These are phyloP conservation scores for Rosa multiflora DNA, from an alignment of 306 rosid species.

Conservation along the genomic window DNA sequence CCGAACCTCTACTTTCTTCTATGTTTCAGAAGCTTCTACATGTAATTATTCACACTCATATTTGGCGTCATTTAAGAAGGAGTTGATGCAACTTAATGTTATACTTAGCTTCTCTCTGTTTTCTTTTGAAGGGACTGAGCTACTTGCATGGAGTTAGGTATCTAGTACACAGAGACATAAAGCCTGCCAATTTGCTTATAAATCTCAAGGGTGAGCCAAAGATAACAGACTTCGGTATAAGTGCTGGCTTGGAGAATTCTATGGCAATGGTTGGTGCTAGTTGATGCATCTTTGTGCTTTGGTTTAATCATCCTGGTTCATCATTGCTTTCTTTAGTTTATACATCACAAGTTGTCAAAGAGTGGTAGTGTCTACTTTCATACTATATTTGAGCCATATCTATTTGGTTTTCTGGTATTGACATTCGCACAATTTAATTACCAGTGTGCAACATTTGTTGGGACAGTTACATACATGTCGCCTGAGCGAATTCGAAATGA, in stretches of 20 bases:
- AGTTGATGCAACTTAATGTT: neutral
- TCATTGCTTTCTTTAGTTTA: neutral
- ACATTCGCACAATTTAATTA: slow-evolving; percentile 16
- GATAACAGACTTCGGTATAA: slow-evolving; percentile 94
- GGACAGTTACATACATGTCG: slow-evolving; percentile 97
- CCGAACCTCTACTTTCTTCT: slow-evolving; percentile 78
- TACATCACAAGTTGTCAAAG: neutral
- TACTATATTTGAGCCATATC: neutral
- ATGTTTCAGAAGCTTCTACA: slow-evolving; percentile 90
- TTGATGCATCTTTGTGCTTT: slow-evolving; percentile 1
- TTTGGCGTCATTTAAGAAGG: neutral
- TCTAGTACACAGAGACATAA: slow-evolving; percentile 95
- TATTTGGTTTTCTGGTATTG: neutral
- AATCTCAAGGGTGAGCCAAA: slow-evolving; percentile 97
- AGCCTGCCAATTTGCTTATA: slow-evolving; percentile 90
- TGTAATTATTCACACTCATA: slow-evolving; percentile 30
- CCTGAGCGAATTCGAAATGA: slow-evolving; percentile 95
- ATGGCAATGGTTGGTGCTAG: slow-evolving; percentile 82
- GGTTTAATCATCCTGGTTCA: neutral
- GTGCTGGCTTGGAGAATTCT: slow-evolving; percentile 97
- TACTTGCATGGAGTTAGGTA: slow-evolving; percentile 90
- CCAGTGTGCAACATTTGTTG: slow-evolving; percentile 97
- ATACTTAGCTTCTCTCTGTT: slow-evolving; percentile 11
- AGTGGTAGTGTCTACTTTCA: neutral
- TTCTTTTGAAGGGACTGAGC: slow-evolving; percentile 69